Base-by-base conservation (phyloP, 2,329 filamentous ascomycete genomes). In the Paraphaeosphaeria sporulosa region DNA sequence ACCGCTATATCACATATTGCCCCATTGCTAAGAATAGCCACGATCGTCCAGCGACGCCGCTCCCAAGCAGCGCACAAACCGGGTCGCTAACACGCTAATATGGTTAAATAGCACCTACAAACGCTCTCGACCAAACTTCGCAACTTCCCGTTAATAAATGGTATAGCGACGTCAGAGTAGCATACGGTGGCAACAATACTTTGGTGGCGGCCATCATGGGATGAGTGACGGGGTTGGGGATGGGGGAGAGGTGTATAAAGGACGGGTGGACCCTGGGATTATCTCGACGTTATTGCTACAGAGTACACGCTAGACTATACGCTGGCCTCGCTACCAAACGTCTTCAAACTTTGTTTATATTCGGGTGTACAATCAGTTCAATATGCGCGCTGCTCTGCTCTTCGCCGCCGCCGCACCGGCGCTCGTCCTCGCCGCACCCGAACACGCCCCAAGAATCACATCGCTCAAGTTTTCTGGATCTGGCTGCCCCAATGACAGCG, bases 401-500 rank as follows among this genome's bases (percentile, higher is more conserved):
- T 48, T 66, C 46, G 48, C 68, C 44, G 58, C 67, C 51, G 58
- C 67, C 51, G 47, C 59, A 4, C 63, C 66, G 21, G 56, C 62
- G 12, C 55, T 71, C 19, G 30, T 56, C 51, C 34, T 64, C 32
- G 68, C 69, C 19, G 67, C 70, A 2, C 72, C 71, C 32, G 65
- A 66, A 4, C 32, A 40, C 6, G 44, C 66, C 10, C 71, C 72
- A 10, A 60, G 48, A n/a, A 73, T 75, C 42, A 71, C 70, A 13
- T 64, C 61, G 7, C 48, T 72, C 30, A 59, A 64, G 46, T 70
- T 71, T 53, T 73, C 72, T 0, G 72, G 72, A 19, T 59, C 58
- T 12, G 72, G 72, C 15, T 75, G 72, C 60, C 69, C 71, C 10
- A 71, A 68, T 40, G 60, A 67, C 56, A 70, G 69, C 3, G 61